phyloP scores from a whole-genome alignment of 2,329 filamentous ascomycete species.

The Fusarium caatingaense region DNA sequence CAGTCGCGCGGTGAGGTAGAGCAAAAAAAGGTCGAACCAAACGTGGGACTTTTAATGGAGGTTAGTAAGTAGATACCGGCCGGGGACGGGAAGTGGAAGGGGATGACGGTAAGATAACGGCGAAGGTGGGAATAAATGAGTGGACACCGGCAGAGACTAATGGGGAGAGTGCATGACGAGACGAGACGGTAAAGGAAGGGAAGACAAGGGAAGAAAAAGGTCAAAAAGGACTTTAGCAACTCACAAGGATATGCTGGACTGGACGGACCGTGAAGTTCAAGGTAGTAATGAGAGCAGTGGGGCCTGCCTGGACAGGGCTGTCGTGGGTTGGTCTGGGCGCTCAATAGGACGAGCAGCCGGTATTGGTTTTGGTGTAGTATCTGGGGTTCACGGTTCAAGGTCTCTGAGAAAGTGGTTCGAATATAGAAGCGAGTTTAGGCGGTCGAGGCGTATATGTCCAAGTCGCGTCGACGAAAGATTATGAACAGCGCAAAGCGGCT shows the following conservation, averaged over 20 bases:
- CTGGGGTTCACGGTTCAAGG: conserved; percentile 37
- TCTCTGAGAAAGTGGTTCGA: conserved; percentile 29
- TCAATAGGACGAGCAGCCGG: conserved; percentile 40
- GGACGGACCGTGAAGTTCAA: conserved; percentile 41
- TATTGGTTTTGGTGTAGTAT: conserved; percentile 18
- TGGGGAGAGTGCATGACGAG: conserved; percentile 45
- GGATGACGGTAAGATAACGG: conserved; percentile 37
- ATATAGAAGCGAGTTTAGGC: conserved; percentile 38
- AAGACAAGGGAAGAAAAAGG: conserved; percentile 24
- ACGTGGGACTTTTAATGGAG: conserved; percentile 27
- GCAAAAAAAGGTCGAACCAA: conserved; percentile 21
- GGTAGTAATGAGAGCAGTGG: conserved; percentile 44
- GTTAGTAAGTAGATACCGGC: conserved; percentile 38
- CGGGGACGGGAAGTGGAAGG: conserved; percentile 37
- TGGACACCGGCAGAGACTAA: conserved; percentile 41
- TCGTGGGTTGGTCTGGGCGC: conserved; percentile 41
- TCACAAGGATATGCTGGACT: conserved; percentile 38
- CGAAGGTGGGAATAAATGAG: conserved; percentile 39
- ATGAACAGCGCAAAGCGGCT: neutral
- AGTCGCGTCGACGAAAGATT: conserved; percentile 31
- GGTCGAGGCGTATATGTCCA: conserved; percentile 27
- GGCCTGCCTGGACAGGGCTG: conserved; percentile 44
- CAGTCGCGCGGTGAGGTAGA: conserved; percentile 18
- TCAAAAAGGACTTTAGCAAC: conserved; percentile 36
- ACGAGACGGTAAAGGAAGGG: conserved; percentile 41